Evolutionary conservation across 202 grass and related monocot genomes (phyloP).

Genomic region (Setaria italica): DNA sequence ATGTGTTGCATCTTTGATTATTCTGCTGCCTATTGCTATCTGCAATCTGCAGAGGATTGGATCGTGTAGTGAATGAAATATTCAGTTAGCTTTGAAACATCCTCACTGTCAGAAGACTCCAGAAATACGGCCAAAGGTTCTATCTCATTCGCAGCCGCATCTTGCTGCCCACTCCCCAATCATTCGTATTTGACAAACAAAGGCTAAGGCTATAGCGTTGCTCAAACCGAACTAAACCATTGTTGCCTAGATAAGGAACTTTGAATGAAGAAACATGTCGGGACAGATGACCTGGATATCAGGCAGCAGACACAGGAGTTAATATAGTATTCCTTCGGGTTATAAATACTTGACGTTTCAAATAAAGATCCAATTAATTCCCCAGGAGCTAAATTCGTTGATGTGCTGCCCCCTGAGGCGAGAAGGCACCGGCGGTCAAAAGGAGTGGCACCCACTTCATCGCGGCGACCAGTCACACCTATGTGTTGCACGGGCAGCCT

Average conservation of each 20-base stretch:
- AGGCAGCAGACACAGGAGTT: too few relatives aligned
- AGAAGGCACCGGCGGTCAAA: too few relatives aligned
- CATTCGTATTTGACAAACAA: background rate
- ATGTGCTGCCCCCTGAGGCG: background rate
- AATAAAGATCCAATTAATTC: background rate
- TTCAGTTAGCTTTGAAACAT: background rate
- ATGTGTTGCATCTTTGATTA: background rate
- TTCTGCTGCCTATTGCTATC: background rate
- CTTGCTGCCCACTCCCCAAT: background rate
- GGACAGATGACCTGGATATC: background rate
- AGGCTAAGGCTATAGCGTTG: background rate
- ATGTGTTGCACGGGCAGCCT: too few relatives aligned
- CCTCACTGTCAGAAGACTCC: background rate
- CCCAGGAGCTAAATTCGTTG: background rate
- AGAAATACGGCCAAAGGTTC: background rate
- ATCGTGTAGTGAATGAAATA: background rate
- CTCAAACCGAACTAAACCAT: background rate
- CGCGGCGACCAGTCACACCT: too few relatives aligned
- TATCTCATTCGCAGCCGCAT: background rate
- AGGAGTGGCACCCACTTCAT: background rate
- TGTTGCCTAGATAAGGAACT: background rate
- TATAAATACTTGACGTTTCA: background rate
- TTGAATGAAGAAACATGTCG: too few relatives aligned
- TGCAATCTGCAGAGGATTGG: background rate
- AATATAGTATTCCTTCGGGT: background rate